Evolutionary conservation across 371 early-diverging fungal species (phyloP).

Genomic region (Phascolomyces articulosus): DNA sequence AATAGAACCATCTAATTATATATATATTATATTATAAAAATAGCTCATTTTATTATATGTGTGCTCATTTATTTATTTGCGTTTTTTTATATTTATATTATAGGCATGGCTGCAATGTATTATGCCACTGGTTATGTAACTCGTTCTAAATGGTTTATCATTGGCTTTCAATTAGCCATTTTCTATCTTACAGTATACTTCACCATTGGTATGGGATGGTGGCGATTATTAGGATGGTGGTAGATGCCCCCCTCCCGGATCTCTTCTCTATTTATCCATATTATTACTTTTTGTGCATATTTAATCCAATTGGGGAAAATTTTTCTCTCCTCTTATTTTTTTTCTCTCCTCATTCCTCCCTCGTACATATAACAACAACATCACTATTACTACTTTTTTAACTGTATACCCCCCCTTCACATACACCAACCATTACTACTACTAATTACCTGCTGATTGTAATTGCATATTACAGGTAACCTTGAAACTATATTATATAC

Average conservation of each 20-base stretch:
- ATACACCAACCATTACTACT: too few relatives aligned
- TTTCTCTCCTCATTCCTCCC: neutral
- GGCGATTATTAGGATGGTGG: slow-evolving; percentile 70
- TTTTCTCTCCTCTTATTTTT: neutral
- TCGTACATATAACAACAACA: neutral
- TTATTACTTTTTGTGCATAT: neutral
- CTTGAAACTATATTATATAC: too few relatives aligned
- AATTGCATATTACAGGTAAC: too few relatives aligned
- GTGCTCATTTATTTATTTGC: neutral
- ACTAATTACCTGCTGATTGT: too few relatives aligned
- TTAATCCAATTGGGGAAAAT: neutral
- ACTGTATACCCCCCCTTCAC: too few relatives aligned
- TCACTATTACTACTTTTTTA: too few relatives aligned
- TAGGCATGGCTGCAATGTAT: slow-evolving; percentile 61
- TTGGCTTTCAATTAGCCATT: slow-evolving; percentile 57
- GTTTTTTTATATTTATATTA: neutral
- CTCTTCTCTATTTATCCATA: neutral
- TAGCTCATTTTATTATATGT: neutral
- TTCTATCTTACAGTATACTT: slow-evolving; percentile 59
- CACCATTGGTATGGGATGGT: slow-evolving; percentile 73
- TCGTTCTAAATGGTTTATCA: slow-evolving; percentile 61
- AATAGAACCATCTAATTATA: slow-evolving; percentile 6
- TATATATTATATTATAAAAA: neutral
- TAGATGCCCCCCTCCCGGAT: too few relatives aligned
- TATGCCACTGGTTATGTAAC: slow-evolving; percentile 63